These are phyloP conservation scores for Ophiostoma piceae DNA, from an alignment of 2,329 filamentous ascomycete species.

Conservation along the genomic window DNA sequence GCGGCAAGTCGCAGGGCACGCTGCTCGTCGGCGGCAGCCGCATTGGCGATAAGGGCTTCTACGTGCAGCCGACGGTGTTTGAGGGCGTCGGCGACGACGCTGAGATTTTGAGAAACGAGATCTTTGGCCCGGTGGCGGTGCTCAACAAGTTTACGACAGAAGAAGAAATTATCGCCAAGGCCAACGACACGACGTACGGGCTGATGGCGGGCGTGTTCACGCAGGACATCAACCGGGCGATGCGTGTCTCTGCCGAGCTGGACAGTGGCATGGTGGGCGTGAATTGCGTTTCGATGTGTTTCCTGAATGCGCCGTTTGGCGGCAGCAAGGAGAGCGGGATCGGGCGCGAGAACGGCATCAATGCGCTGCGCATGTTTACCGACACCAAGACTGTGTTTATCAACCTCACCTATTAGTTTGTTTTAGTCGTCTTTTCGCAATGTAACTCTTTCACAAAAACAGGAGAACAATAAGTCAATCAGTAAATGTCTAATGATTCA, in stretches of 20 bases:
- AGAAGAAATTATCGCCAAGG: slow-evolving; percentile 49
- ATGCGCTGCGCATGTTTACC: slow-evolving; percentile 44
- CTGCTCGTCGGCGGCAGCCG: slow-evolving; percentile 36
- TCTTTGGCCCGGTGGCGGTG: slow-evolving; percentile 54
- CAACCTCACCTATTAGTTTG: slow-evolving; percentile 31
- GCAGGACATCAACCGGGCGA: slow-evolving; percentile 58
- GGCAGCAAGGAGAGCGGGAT: slow-evolving; percentile 47
- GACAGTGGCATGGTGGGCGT: slow-evolving; percentile 68
- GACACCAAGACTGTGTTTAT: slow-evolving; percentile 49
- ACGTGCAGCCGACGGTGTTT: slow-evolving; percentile 38
- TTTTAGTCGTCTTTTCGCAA: not conserved
- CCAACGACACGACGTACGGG: slow-evolving; percentile 49
- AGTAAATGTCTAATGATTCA: not conserved
- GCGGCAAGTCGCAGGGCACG: slow-evolving; percentile 37
- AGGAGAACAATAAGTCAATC: no score
- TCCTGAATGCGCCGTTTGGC: slow-evolving; percentile 44
- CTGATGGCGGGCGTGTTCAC: slow-evolving; percentile 52
- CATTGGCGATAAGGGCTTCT: slow-evolving; percentile 38
- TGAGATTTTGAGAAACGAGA: slow-evolving; percentile 48
- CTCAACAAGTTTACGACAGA: slow-evolving; percentile 53
- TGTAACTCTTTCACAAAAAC: no score
- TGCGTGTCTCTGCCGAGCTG: slow-evolving; percentile 49
- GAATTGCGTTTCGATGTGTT: slow-evolving; percentile 45
- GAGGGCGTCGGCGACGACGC: slow-evolving; percentile 39
- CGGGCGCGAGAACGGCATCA: slow-evolving; percentile 45